These are phyloP conservation scores for Ophiostoma piceae DNA, from an alignment of 2,329 filamentous ascomycete genomes.

Conservation along the genomic window DNA sequence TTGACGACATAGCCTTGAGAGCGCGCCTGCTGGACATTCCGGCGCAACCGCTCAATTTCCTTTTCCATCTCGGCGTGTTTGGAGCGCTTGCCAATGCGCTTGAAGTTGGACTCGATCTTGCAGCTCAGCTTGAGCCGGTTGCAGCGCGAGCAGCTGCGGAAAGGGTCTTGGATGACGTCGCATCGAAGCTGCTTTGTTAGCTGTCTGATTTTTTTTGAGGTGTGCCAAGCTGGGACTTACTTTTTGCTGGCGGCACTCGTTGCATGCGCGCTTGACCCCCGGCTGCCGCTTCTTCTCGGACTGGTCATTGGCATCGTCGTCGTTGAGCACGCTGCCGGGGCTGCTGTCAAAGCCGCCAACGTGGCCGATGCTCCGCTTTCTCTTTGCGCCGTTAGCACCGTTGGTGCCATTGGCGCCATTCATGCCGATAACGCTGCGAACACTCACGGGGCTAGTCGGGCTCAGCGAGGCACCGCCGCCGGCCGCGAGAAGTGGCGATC, in stretches of 20 bases:
- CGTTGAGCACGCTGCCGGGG: conserved; percentile 53
- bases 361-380: conserved; percentile 51
- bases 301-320: conserved; percentile 52
- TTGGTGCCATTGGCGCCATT: not conserved
- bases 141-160: conserved; percentile 71
- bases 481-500: conserved; percentile 34
- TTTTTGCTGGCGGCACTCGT: conserved; percentile 82
- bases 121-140: conserved; percentile 74
- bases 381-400: conserved; percentile 49
- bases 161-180: conserved; percentile 77
- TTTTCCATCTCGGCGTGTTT: conserved; percentile 84
- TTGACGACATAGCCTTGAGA: conserved; percentile 48
- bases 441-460: conserved; percentile 52
- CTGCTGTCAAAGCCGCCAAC: conserved; percentile 50
- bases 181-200: conserved; percentile 59
- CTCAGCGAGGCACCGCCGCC: conserved; percentile 37
- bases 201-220: not conserved
- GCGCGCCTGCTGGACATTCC: conserved; percentile 56
- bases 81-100: conserved; percentile 71
- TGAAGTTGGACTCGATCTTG: conserved; percentile 84
- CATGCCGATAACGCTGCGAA: conserved; percentile 36
- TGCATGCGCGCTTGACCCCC: conserved; percentile 73
- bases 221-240: conserved; percentile 44
- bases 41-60: conserved; percentile 65
- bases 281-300: conserved; percentile 60